These are phyloP conservation scores for Aspergillus sp. DNA, from an alignment of 2,329 filamentous ascomycete genomes.

Conservation along the genomic window DNA sequence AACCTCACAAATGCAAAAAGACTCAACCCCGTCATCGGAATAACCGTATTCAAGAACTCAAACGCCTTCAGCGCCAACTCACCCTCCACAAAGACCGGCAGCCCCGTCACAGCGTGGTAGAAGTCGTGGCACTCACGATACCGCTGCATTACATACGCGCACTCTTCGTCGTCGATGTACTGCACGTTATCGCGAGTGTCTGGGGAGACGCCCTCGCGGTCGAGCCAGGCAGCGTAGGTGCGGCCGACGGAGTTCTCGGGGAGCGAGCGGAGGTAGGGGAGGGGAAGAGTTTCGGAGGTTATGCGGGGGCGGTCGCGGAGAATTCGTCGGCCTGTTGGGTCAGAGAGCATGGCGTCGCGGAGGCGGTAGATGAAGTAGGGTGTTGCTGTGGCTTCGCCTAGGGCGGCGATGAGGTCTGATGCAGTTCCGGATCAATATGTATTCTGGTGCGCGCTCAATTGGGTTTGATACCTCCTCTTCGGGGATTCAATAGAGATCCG, in stretches of 20 bases:
- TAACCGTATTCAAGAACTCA: slow-evolving; percentile 86
- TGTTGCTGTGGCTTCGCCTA: slow-evolving; percentile 90
- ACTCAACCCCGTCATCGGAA: slow-evolving; percentile 91
- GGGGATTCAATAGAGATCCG: slow-evolving; percentile 62
- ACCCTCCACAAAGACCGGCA: slow-evolving; percentile 88
- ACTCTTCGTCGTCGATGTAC: slow-evolving; percentile 92
- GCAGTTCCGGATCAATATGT: background rate
- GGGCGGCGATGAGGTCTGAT: slow-evolving; percentile 80
- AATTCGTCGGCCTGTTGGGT: slow-evolving; percentile 80
- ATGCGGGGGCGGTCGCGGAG: slow-evolving; percentile 85
- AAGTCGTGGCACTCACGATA: slow-evolving; percentile 98
- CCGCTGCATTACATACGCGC: slow-evolving; percentile 96
- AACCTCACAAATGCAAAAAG: slow-evolving; percentile 63
- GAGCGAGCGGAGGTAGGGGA: slow-evolving; percentile 64
- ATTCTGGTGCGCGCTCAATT: background rate
- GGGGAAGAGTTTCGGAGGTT: slow-evolving; percentile 62
- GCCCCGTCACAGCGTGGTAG: slow-evolving; percentile 86
- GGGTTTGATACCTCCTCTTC: slow-evolving; percentile 59
- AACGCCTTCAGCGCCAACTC: slow-evolving; percentile 97
- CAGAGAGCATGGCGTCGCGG: slow-evolving; percentile 80
- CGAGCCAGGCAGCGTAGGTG: slow-evolving; percentile 84
- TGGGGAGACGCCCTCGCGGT: slow-evolving; percentile 84
- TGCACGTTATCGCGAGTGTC: slow-evolving; percentile 77
- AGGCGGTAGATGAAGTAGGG: slow-evolving; percentile 93
- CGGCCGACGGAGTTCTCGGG: slow-evolving; percentile 69